phyloP scores from a whole-genome alignment of 1,284 basidiomycete genomes.

The Paramarasmius palmivorus region DNA sequence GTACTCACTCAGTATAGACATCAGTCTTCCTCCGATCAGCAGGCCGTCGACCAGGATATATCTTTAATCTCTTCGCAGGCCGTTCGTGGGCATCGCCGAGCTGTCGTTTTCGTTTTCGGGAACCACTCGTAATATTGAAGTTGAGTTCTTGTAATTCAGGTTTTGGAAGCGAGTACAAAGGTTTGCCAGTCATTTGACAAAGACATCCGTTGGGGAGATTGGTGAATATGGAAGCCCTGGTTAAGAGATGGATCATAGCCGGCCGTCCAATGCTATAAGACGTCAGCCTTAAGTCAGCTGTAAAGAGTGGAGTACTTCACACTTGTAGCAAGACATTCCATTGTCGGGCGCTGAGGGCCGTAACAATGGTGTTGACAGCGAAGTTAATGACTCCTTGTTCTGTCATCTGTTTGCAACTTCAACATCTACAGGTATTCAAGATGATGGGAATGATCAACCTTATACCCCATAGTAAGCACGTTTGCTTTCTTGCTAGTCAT shows the following conservation, averaged over 20 bases:
- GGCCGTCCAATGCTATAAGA: conserved; percentile 64
- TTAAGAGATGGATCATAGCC: conserved; percentile 73
- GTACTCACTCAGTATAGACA: neutral
- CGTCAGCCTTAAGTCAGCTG: neutral
- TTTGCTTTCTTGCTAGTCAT: neutral
- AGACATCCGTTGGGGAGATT: conserved; percentile 78
- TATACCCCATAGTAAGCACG: neutral
- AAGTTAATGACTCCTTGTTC: conserved; percentile 48
- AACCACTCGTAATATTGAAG: neutral
- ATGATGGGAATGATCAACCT: neutral
- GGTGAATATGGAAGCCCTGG: conserved; percentile 71
- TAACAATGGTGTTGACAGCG: conserved; percentile 75
- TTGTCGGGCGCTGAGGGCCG: conserved; percentile 59
- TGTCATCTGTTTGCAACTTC: neutral
- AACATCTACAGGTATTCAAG: neutral
- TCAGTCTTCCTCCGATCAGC: neutral
- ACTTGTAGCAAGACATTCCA: conserved; percentile 69
- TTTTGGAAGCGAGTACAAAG: conserved; percentile 52
- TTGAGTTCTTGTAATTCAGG: conserved; percentile 15
- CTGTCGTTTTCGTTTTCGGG: conserved; percentile 20
- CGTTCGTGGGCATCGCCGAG: conserved; percentile 15
- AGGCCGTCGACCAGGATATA: conserved; percentile 10
- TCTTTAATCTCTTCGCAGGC: conserved; percentile 34
- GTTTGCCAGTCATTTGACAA: conserved; percentile 76
- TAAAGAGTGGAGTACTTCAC: conserved; percentile 33